Conservation (phyloP, 352 stramenopile genomes). For the Phytophthora europaea region DNA sequence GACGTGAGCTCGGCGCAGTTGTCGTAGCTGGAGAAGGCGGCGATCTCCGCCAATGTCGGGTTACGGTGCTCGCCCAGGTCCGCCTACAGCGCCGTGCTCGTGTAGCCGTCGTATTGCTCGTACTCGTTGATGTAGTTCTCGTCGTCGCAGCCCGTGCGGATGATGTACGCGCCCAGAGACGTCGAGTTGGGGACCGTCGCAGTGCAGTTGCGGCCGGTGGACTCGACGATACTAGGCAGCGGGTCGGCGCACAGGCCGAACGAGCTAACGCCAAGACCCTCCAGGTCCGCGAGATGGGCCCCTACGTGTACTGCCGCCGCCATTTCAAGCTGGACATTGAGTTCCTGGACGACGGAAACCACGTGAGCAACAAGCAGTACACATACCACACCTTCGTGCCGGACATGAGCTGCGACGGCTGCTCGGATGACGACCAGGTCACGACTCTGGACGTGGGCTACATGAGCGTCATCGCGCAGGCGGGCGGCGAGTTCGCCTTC, state of each 20-base stretch:
- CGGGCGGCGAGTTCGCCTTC: too few relatives aligned
- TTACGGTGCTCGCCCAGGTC: constrained; percentile 54
- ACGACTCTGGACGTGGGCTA: too few relatives aligned
- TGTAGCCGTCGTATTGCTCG: constrained; percentile 61
- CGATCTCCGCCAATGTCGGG: constrained; percentile 59
- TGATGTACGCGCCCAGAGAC: constrained; percentile 50
- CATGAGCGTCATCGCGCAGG: too few relatives aligned
- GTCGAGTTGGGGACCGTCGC: constrained; percentile 32
- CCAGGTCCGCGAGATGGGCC: too few relatives aligned
- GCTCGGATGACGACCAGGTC: too few relatives aligned
- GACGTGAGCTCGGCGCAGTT: constrained; percentile 54
- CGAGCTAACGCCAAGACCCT: too few relatives aligned
- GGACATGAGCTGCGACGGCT: too few relatives aligned
- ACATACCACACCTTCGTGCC: too few relatives aligned
- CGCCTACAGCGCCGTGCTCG: constrained; percentile 48
- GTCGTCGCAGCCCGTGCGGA: constrained; percentile 65
- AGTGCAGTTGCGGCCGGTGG: constrained; percentile 63
- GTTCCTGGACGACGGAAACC: too few relatives aligned
- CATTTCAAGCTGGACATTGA: too few relatives aligned
- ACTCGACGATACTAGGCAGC: constrained; percentile 63
- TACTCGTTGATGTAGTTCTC: constrained; percentile 66
- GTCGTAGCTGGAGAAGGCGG: constrained; percentile 55
- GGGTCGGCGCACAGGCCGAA: constrained; percentile 63
- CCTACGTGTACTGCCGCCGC: too few relatives aligned
- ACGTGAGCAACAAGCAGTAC: too few relatives aligned